Base-by-base conservation (phyloP, 805 yeast genomes). In the Candida tibetensis region DNA sequence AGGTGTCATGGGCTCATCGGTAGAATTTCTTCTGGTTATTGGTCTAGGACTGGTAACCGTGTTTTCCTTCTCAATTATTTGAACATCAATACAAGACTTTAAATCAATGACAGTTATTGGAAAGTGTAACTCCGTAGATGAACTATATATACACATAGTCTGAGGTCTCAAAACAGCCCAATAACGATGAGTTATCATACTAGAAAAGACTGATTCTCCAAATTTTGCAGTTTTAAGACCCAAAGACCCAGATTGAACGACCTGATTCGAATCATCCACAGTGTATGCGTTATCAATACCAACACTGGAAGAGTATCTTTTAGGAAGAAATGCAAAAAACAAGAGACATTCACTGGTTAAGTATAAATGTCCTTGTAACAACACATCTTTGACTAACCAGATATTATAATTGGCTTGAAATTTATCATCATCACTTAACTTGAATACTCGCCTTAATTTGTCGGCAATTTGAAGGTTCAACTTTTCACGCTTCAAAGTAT, bases 301-400 rank as follows among this genome's bases (percentile, higher is more conserved):
- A 36, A 6, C 28, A 17, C 4, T 16, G 32, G 23, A 37, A 17
- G 16, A 32, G 25, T 44, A 37, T 31, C 42, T 38, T 16, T 75
- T 74, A 0, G 97, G 96, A 7, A 91, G 58, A 48, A 78, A 80
- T 0, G 96, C 93, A 62, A 83, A 83, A 54, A 86, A 91, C 30
- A 87, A 62, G 4, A 90, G 55, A 44, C 77, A 76, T 12, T 72
- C 64, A 30, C 68, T 60, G 1, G 97, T 89, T 17, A 91, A 58
- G 49, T 84, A 84, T 13, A 89, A 58, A 50, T 85, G 90, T 2
- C 98, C 98, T 58, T 88, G 96, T 17, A 89, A 63, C 18, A 91
- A 64, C 0, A 90, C 93, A 50, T 86, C 95, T 42, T 81, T 76
- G 40, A 88, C 67, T 26, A 90, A 65, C 95, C 96, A 90, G 21